These are phyloP conservation scores for Termitomyces eurrhizus DNA, from an alignment of 768 basidiomycete genomes.

Conservation along the genomic window DNA sequence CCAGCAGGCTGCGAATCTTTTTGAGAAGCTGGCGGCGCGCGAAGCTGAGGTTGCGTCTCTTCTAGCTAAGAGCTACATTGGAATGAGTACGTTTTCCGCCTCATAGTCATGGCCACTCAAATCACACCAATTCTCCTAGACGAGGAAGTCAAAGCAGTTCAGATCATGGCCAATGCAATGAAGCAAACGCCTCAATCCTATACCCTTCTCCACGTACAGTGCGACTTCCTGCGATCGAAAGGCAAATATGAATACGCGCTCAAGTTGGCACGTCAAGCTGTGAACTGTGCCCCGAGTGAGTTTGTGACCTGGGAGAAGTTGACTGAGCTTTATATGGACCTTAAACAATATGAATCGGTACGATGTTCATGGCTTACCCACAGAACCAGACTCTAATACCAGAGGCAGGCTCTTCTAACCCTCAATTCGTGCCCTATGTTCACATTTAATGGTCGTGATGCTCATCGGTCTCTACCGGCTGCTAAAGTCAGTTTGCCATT, in stretches of 20 bases:
- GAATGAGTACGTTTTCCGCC: conserved; percentile 77
- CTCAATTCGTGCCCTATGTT: conserved; percentile 99
- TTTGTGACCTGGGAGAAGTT: conserved; percentile 99
- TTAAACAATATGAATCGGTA: conserved; percentile 78
- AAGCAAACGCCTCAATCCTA: conserved; percentile 88
- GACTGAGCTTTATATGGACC: conserved; percentile 91
- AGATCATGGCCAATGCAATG: conserved; percentile 85
- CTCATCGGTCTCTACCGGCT: conserved; percentile 80
- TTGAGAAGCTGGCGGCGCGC: conserved; percentile 81
- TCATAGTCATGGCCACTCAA: not conserved
- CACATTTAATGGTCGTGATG: conserved; percentile 95
- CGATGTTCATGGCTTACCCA: conserved; percentile 20
- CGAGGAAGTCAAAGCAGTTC: conserved; percentile 97
- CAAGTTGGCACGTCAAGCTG: conserved; percentile 88
- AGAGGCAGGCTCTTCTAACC: conserved; percentile 70
- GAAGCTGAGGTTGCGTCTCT: conserved; percentile 90
- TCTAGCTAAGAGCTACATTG: conserved; percentile 86
- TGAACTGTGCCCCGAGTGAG: conserved; percentile 97
- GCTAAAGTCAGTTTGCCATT: conserved; percentile 83
- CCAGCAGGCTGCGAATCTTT: conserved; percentile 87
- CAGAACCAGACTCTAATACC: not conserved
- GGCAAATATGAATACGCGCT: conserved; percentile 86
- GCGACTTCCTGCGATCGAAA: conserved; percentile 88
- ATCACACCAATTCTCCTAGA: conserved; percentile 43
- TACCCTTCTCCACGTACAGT: conserved; percentile 90